Evolutionary conservation across 495 filamentous ascomycete genomes (phyloP).

Genomic region (Penicillium riverlandense): DNA sequence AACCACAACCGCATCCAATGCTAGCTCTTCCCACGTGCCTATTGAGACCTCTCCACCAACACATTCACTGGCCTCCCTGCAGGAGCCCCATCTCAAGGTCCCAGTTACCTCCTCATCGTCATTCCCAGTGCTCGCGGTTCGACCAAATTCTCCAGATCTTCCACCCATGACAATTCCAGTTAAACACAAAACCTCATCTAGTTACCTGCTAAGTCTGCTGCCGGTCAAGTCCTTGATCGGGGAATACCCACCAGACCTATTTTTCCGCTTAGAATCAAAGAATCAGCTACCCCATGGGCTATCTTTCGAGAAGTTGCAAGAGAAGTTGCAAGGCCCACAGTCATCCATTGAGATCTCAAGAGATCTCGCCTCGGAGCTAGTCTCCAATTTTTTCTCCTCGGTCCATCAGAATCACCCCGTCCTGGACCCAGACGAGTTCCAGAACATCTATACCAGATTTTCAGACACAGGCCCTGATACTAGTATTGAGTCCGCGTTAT

Average conservation of each 20-base stretch:
- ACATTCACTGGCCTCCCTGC: background rate
- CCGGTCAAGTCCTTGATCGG: conserved; percentile 2
- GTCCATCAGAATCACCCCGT: conserved; percentile 27
- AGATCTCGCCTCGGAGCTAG: conserved; percentile 12
- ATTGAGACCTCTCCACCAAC: background rate
- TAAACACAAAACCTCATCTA: conserved; percentile 3
- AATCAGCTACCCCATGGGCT: background rate
- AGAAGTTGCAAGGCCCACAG: background rate
- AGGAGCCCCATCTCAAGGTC: background rate
- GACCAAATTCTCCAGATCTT: background rate
- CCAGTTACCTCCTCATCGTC: background rate
- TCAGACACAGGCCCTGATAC: conserved; percentile 16
- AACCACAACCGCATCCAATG: background rate
- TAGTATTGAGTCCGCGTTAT: conserved; percentile 20
- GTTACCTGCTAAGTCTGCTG: background rate
- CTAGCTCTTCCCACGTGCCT: background rate
- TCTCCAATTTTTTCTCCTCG: conserved; percentile 21
- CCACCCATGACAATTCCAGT: conserved; percentile 2
- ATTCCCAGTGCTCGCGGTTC: background rate
- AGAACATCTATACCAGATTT: conserved; percentile 17
- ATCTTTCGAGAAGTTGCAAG: background rate
- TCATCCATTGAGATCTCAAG: conserved; percentile 7
- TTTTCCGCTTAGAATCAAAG: background rate
- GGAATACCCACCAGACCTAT: conserved; percentile 2
- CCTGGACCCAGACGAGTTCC: conserved; percentile 19